Percentiles rank a stretch among this genome's conserved stretches.
phyloP scores from a whole-genome alignment of 1,284 basidiomycete genomes.

The Trametes polyzona region DNA sequence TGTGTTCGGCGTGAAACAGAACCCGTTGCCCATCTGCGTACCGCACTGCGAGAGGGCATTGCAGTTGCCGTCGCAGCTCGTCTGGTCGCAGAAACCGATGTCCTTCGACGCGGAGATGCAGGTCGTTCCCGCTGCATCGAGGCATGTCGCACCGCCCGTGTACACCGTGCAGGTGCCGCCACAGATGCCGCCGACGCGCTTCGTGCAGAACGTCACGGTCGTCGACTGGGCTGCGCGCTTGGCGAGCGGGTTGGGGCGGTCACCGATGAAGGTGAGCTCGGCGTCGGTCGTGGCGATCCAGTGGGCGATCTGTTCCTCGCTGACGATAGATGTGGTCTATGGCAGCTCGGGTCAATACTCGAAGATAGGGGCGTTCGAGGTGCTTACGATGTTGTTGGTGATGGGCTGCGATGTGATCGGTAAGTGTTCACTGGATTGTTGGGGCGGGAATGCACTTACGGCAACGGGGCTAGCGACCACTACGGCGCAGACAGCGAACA shows the following conservation, averaged over 20 bases:
- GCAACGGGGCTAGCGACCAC: neutral
- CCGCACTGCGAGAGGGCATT: neutral
- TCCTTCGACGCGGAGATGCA: neutral
- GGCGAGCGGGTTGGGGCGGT: neutral
- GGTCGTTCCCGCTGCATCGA: neutral
- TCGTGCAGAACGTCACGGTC: constrained; percentile 2
- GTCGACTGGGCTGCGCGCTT: neutral
- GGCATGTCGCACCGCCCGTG: constrained; percentile 1
- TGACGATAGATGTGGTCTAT: neutral
- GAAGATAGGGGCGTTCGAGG: neutral
- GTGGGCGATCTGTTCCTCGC: constrained; percentile 1
- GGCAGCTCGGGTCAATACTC: neutral
- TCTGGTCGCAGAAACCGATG: constrained; percentile 1
- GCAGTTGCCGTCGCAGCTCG: neutral
- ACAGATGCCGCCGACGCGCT: constrained; percentile 4
- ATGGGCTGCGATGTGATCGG: neutral
- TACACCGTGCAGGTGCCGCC: constrained; percentile 8
- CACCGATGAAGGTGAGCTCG: constrained; percentile 9
- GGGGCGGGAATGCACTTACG: neutral
- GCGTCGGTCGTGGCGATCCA: constrained; percentile 6
- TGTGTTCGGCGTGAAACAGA: neutral
- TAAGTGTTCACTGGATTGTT: too few species aligned
- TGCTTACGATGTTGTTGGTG: neutral
- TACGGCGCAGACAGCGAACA: neutral
- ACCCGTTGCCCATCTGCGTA: neutral